These are phyloP conservation scores for Ceratobasidium sp. DNA, from an alignment of 1,284 basidiomycete genomes.

Conservation along the genomic window DNA sequence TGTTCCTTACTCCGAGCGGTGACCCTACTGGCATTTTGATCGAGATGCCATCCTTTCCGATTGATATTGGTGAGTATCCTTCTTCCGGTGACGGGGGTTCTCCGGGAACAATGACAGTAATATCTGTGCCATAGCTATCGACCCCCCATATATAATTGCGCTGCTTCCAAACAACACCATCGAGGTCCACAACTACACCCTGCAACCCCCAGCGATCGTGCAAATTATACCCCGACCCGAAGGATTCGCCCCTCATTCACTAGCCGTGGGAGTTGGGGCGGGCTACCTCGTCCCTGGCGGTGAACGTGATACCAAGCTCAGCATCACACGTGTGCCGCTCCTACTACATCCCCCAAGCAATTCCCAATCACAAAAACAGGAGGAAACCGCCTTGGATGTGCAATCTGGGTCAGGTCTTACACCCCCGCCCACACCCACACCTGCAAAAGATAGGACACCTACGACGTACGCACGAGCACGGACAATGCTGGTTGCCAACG, in stretches of 20 bases:
- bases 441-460: conserved; percentile 24
- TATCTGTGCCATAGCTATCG: conserved; percentile 67
- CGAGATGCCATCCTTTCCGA: conserved; percentile 83
- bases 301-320: conserved; percentile 44
- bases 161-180: conserved; percentile 82
- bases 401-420: conserved; percentile 46
- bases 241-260: conserved; percentile 50
- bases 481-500: conserved; percentile 72
- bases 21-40: conserved; percentile 90
- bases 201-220: conserved; percentile 77
- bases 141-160: conserved; percentile 82
- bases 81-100: neutral
- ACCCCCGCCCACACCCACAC: conserved; percentile 44
- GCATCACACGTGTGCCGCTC: conserved; percentile 41
- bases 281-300: conserved; percentile 46
- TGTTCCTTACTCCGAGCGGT: conserved; percentile 72
- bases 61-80: conserved; percentile 69
- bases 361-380: neutral
- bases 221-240: conserved; percentile 72
- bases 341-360: conserved; percentile 11
- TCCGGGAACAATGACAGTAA: conserved; percentile 28
- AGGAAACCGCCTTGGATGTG: conserved; percentile 11
- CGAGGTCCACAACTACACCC: conserved; percentile 72
- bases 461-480: conserved; percentile 57
- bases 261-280: conserved; percentile 6